phyloP scores from a whole-genome alignment of 1,284 basidiomycete species.

The Spongispora temasekensis region DNA sequence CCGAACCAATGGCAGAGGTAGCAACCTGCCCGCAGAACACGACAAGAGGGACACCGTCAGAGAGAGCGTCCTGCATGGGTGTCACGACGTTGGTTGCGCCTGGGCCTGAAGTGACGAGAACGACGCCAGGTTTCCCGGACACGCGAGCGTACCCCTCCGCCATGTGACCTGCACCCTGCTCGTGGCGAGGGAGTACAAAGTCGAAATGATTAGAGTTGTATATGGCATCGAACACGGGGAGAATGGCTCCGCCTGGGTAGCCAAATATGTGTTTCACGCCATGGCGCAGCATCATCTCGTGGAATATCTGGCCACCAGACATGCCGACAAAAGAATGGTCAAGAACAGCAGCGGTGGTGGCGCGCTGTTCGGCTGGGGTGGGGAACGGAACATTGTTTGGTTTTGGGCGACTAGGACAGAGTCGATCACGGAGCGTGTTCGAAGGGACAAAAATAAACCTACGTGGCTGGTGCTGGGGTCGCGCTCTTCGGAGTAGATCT shows the following conservation, averaged over 20 bases:
- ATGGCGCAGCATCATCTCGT: constrained; percentile 99
- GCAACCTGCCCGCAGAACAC: constrained; percentile 99
- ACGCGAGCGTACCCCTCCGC: constrained; percentile 97
- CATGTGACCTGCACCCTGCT: constrained; percentile 99
- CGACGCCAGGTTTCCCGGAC: constrained; percentile 96
- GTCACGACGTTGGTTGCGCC: constrained; percentile 98
- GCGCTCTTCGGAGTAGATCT: constrained; percentile 61
- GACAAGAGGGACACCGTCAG: constrained; percentile 92
- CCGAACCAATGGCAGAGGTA: constrained; percentile 95
- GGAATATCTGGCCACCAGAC: constrained; percentile 96
- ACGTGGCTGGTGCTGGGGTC: constrained; percentile 61
- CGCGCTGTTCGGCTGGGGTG: constrained; percentile 46
- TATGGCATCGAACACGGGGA: constrained; percentile 99
- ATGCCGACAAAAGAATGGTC: constrained; percentile 89
- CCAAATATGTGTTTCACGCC: constrained; percentile 97
- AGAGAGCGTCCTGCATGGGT: constrained; percentile 96
- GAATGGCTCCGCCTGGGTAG: constrained; percentile 96
- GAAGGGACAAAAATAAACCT: constrained; percentile 13
- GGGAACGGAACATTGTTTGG: constrained; percentile 54
- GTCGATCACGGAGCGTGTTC: constrained; percentile 10
- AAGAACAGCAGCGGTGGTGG: constrained; percentile 49
- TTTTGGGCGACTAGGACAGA: constrained; percentile 56
- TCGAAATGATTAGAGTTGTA: constrained; percentile 96
- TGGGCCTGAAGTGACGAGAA: constrained; percentile 96
- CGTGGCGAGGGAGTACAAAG: constrained; percentile 94